phyloP scores from a whole-genome alignment of 768 basidiomycete species.

The Phallus indusiatus region DNA sequence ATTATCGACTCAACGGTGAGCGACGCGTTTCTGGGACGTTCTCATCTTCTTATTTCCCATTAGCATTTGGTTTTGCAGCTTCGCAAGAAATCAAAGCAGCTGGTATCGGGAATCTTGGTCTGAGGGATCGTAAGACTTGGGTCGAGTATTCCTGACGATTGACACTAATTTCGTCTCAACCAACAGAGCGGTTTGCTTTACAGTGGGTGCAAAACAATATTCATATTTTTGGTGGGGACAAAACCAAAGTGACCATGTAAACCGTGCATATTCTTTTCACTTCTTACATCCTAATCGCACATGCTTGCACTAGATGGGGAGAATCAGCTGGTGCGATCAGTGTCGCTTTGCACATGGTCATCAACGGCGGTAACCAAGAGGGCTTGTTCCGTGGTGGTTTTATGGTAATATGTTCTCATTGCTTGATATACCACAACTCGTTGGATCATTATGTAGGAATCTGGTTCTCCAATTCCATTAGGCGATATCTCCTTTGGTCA shows the following conservation, averaged over 20 bases:
- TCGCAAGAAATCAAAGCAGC: slow-evolving; percentile 7
- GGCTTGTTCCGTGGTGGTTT: slow-evolving; percentile 40
- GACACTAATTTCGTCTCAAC: background rate
- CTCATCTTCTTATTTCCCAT: background rate
- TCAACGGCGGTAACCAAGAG: slow-evolving; percentile 34
- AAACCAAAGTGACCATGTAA: slow-evolving; percentile 6
- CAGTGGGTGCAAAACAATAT: slow-evolving; percentile 30
- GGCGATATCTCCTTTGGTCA: slow-evolving; percentile 36
- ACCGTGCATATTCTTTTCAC: background rate
- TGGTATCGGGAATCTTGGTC: slow-evolving; percentile 13
- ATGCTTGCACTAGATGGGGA: slow-evolving; percentile 33
- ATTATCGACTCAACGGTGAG: slow-evolving; percentile 30
- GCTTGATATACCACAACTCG: background rate
- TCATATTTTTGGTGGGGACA: slow-evolving; percentile 28
- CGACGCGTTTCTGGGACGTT: background rate
- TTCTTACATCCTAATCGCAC: background rate
- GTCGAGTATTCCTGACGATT: too few species aligned
- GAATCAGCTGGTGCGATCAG: slow-evolving; percentile 51
- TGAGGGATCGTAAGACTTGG: slow-evolving; percentile 12
- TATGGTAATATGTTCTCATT: slow-evolving; percentile 22
- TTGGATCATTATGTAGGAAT: slow-evolving; percentile 18
- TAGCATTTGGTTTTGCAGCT: slow-evolving; percentile 13
- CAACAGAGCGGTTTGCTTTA: slow-evolving; percentile 17
- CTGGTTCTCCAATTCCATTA: slow-evolving; percentile 36
- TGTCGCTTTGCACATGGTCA: slow-evolving; percentile 40